phyloP scores from a whole-genome alignment of 1,139 yeast species.

The Pichia sp. region DNA sequence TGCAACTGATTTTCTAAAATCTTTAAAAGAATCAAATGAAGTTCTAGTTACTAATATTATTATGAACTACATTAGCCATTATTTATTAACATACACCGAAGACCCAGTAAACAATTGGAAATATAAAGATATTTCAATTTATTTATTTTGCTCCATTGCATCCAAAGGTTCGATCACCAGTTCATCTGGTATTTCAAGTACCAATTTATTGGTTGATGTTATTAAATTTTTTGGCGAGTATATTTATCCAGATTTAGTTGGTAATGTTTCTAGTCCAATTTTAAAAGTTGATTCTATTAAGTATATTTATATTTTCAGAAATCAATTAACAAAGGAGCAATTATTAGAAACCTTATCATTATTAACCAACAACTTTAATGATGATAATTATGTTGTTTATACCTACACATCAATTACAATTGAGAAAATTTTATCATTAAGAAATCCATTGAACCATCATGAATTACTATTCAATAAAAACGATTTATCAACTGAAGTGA shows the following conservation, averaged over 20 bases:
- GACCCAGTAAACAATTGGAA: constrained; percentile 53
- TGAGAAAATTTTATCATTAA: constrained; percentile 77
- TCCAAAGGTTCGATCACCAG: constrained; percentile 82
- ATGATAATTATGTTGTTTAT: constrained; percentile 73
- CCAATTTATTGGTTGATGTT: constrained; percentile 78
- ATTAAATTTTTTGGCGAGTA: constrained; percentile 76
- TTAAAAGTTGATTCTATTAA: constrained; percentile 89
- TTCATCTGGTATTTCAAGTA: constrained; percentile 73
- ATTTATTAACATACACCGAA: constrained; percentile 44
- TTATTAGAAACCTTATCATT: constrained; percentile 74
- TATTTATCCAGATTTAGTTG: constrained; percentile 72
- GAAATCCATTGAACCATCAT: constrained; percentile 41
- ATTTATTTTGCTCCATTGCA: constrained; percentile 82
- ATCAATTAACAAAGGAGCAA: constrained; percentile 85
- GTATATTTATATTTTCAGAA: constrained; percentile 82
- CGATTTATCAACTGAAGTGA: constrained; percentile 55
- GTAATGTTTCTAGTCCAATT: constrained; percentile 53
- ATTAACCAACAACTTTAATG: constrained; percentile 58
- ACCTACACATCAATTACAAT: constrained; percentile 92
- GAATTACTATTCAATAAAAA: constrained; percentile 56
- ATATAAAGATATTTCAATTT: constrained; percentile 80
- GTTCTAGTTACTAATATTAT: constrained; percentile 68
- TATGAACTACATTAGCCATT: constrained; percentile 66
- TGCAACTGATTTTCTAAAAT: constrained; percentile 84
- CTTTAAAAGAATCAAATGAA: constrained; percentile 75